Evolutionary conservation across 805 yeast species (phyloP), one percentile per base, ranked within the genome.

Genomic region (Barnettozyma siamensis): DNA sequence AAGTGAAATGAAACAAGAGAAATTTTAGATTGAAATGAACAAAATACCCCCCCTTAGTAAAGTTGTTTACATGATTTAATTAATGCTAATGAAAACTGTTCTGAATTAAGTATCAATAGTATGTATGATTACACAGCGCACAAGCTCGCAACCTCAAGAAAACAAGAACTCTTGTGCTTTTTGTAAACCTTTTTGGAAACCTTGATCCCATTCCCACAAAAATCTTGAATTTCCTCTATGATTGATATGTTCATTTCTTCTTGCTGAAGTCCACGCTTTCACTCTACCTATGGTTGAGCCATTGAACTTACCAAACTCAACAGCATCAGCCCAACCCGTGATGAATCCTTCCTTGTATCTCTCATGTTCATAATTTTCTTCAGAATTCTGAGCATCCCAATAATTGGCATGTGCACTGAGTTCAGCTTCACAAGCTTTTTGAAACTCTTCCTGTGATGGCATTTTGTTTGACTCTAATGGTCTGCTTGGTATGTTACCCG

Each of bases 191-290:
- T 73, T 72, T 37, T 75, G 76, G 54, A 76, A 88, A 0, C 96
- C 97, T 51, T 83, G 94, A 21, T 83, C 88, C 83, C 87, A 91
- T 61, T 85, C 95, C 96, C 96, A 91, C 40, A 78, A 41, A 55
- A 69, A 74, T 12, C 66, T 66, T 51, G 81, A 72, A 7, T 64
- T 52, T 7, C 93, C 93, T 47, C 75, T 72, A 7, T 62, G 56
- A 10, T 60, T 49, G 18, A 76, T 54, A 59, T 89, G 95, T 52
- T 87, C 85, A 2, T 54, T 56, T 26, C 73, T 62, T 46, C 97
- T 72, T 16, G 83, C 73, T 10, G 53, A 48, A 46, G 70, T 77
- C 93, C 91, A 83, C 0, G 88, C 81, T 35, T 70, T 70, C 20
- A 71, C 53, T 47, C 96, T 73, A 2, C 99, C 99, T 20, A 91